Conservation (phyloP, 2,329 filamentous ascomycete species). For the Colletotrichum musae region DNA sequence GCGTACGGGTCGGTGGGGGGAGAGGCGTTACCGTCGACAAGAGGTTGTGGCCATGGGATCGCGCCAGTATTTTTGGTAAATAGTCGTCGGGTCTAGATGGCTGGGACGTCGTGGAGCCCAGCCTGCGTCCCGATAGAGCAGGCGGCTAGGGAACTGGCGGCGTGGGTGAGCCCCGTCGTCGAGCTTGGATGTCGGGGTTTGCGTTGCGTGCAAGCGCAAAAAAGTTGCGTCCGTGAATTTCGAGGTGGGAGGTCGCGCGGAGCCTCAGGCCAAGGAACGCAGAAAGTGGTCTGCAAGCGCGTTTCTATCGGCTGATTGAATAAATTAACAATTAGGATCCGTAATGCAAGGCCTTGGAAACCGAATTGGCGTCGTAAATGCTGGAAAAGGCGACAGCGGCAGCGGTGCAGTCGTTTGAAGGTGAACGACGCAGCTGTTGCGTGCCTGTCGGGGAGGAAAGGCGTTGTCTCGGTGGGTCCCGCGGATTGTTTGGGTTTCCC, state of each 20-base stretch:
- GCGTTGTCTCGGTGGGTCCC: constrained; percentile 37
- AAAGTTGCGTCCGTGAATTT: constrained; percentile 40
- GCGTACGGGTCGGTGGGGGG: constrained; percentile 22
- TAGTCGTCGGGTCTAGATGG: constrained; percentile 18
- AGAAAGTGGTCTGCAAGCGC: constrained; percentile 20
- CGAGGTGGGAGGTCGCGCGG: constrained; percentile 31
- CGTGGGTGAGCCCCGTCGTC: constrained; percentile 30
- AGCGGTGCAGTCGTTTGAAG: constrained; percentile 12
- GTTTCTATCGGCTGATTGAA: constrained; percentile 11
- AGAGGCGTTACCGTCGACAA: constrained; percentile 34
- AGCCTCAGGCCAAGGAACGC: constrained; percentile 27
- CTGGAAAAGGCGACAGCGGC: constrained; percentile 26
- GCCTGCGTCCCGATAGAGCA: constrained; percentile 18
- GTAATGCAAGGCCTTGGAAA: constrained; percentile 3
- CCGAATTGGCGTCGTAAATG: constrained; percentile 29
- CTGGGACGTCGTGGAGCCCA: constrained; percentile 14
- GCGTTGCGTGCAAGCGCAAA: constrained; percentile 30
- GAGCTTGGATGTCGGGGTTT: constrained; percentile 28
- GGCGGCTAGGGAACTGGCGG: constrained; percentile 17
- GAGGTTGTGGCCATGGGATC: constrained; percentile 38
- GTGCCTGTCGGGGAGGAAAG: constrained; percentile 17
- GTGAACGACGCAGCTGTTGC: constrained; percentile 7
- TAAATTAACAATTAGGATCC: constrained; percentile 35
- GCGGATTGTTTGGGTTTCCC: constrained; percentile 37
- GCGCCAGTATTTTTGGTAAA: constrained; percentile 5